Conservation (phyloP, 257 asterid genomes). For the Coffea eugenioides region DNA sequence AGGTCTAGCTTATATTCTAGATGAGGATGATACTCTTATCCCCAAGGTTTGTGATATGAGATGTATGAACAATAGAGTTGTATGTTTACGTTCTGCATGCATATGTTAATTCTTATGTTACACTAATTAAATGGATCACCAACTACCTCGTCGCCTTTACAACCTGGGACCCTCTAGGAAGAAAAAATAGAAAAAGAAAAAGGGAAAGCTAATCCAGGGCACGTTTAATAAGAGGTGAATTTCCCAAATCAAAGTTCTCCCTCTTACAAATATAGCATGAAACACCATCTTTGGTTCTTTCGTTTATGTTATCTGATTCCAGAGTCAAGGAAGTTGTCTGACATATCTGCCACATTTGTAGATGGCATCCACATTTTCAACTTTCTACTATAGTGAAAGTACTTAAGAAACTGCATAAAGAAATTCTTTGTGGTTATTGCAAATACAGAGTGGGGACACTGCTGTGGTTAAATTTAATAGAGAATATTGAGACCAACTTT, state of each 20-base stretch:
- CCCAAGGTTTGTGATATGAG: constrained; percentile 64
- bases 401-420: background rate
- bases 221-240: background rate
- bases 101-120: background rate
- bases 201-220: background rate
- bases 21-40: constrained; percentile 86
- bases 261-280: background rate
- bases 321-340: background rate
- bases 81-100: background rate
- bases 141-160: background rate
- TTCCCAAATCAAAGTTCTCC: background rate
- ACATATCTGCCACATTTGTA: background rate
- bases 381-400: no score
- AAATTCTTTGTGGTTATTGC: background rate
- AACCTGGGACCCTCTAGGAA: no score
- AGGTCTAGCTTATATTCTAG: constrained; percentile 88
- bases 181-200: no score
- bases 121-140: background rate
- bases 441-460: background rate
- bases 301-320: background rate
- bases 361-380: background rate
- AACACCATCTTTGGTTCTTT: background rate
- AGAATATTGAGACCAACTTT: background rate
- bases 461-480: background rate
- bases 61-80: background rate